Base-by-base conservation (phyloP, 208 protist genomes). In the Crithidia mellificae region DNA sequence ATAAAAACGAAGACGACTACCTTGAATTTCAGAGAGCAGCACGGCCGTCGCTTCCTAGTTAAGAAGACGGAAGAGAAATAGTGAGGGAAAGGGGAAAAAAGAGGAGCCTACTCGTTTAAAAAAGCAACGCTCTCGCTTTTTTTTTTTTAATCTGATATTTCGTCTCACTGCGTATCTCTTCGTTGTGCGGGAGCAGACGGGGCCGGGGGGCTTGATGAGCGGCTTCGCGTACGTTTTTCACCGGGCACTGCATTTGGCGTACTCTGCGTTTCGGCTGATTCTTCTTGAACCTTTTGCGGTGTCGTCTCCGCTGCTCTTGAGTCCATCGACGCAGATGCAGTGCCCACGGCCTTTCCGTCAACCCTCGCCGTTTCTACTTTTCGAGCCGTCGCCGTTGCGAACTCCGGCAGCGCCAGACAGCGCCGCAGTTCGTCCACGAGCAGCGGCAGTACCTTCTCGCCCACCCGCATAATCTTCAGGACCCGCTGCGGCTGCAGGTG, bases 401-500 rank as follows among this genome's bases (percentile, higher is more conserved):
- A 75, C 46, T 56, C 38, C 12, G 62, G 70, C 32, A 24, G 41
- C 19, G 34, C 38, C 34, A 75, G 49, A 1, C 68, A 63, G 4
- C 55, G 70, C 14, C 76, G 30, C 57, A 92, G 88, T 17, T 70
- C 72, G 12, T 43, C 55, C 49, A 64, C 51, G 22, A 92, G 74
- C n/a, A 56, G 58, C 2, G 61, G 57, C 59, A 83, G 32, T 19
- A 59, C 59, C 44, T 61, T 49, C 49, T 53, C 52, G 12, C 74
- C 80, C 0, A 70, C 68, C 4, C 84, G 75, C 85, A 93, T 91
- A 1, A 91, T 41, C 47, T 77, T 82, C 47, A 74, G 70, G 20
- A 93, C 78, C 32, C 83, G 84, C 36, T 68, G 30, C 36, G 70
- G 63, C n/a, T 81, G 75, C 15, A 93, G 71, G 51, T 86, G 83